Evolutionary conservation across 805 yeast species (phyloP).

Genomic region (Zygosaccharomyces siamensis): DNA sequence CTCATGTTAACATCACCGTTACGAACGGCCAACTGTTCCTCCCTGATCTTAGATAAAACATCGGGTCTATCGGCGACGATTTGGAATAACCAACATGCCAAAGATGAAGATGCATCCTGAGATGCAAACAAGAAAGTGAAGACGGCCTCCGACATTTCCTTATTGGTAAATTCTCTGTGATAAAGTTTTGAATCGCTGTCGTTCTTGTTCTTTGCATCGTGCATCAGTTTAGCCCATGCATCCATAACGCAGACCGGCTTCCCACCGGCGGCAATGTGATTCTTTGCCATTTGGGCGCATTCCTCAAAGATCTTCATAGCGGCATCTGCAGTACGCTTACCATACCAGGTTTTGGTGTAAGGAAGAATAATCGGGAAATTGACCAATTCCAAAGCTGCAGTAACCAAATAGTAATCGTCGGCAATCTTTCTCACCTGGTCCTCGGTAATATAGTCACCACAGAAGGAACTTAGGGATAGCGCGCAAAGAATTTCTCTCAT

Average conservation of each 20-base stretch:
- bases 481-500: slow-evolving; percentile 97
- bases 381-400: slow-evolving; percentile 95
- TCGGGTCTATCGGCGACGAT: slow-evolving; percentile 94
- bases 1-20: slow-evolving; percentile 62
- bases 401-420: slow-evolving; percentile 85
- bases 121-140: slow-evolving; percentile 97
- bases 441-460: slow-evolving; percentile 91
- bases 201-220: slow-evolving; percentile 50
- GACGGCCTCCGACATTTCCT: slow-evolving; percentile 91
- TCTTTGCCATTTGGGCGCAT: slow-evolving; percentile 86
- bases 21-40: slow-evolving; percentile 85
- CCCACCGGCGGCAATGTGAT: slow-evolving; percentile 71
- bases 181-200: slow-evolving; percentile 52
- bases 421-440: slow-evolving; percentile 84
- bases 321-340: slow-evolving; percentile 86
- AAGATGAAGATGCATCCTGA: slow-evolving; percentile 95
- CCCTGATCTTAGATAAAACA: slow-evolving; percentile 76
- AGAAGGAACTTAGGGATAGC: slow-evolving; percentile 83
- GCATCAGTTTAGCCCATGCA: slow-evolving; percentile 88
- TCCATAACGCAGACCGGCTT: slow-evolving; percentile 87
- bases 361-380: slow-evolving; percentile 97
- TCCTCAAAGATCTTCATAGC: slow-evolving; percentile 86
- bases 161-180: slow-evolving; percentile 79
- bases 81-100: slow-evolving; percentile 98
- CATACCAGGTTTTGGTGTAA: slow-evolving; percentile 97